Conservation (phyloP, 2,329 filamentous ascomycete genomes). For the Ustulina deusta region DNA sequence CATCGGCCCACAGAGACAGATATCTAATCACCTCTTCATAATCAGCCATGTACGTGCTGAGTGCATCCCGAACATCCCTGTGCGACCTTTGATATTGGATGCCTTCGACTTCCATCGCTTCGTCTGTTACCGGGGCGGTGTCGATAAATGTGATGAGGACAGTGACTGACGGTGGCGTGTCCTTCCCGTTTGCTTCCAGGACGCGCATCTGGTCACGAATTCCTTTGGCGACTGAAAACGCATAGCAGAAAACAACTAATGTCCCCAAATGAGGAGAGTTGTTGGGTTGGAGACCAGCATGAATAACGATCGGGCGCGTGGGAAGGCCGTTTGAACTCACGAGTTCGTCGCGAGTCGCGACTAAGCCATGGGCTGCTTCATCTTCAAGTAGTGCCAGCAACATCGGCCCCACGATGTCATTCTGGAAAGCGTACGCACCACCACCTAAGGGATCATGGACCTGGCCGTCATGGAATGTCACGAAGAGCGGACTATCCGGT, state of each 20-base stretch:
- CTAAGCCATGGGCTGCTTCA: constrained; percentile 4
- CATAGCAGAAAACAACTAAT: constrained; percentile 19
- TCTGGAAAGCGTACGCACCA: constrained; percentile 24
- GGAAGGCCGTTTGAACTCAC: constrained; percentile 5
- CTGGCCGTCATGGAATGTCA: constrained; percentile 22
- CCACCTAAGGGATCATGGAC: constrained; percentile 23
- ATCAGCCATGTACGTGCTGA: constrained; percentile 15
- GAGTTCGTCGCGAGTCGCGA: no score
- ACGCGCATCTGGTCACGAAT: constrained; percentile 16
- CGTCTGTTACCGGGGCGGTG: constrained; percentile 17
- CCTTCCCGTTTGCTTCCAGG: background rate
- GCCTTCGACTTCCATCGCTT: constrained; percentile 2
- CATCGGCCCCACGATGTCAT: constrained; percentile 12
- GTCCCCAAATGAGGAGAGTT: constrained; percentile 27
- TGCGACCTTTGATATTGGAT: constrained; percentile 23
- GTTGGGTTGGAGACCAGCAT: constrained; percentile 24
- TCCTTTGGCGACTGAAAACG: constrained; percentile 20
- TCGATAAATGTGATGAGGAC: constrained; percentile 29
- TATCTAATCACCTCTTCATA: constrained; percentile 19
- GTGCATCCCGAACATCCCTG: constrained; percentile 17
- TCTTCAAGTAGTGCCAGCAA: constrained; percentile 18
- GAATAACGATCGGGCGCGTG: constrained; percentile 24
- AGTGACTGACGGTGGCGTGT: background rate
- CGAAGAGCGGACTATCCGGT: constrained; percentile 7
- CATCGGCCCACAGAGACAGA: constrained; percentile 16